Percentiles rank a stretch among this genome's conserved stretches.
Conservation (phyloP, 345 rosid species). For the Corchorus olitorius region DNA sequence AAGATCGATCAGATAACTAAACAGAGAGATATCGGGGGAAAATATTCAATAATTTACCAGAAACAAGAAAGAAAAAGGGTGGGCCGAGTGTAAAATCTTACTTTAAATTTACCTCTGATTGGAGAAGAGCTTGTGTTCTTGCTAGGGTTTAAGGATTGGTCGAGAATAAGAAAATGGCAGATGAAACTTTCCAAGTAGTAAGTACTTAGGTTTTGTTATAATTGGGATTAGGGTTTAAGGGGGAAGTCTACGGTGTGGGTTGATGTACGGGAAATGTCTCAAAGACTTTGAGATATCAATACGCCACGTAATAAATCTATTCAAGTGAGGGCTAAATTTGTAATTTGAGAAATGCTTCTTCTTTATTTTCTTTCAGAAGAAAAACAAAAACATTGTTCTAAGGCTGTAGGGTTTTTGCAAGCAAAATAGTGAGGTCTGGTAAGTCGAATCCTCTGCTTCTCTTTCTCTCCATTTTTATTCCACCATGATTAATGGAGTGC, state of each 20-base stretch:
- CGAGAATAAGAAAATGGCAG: neutral
- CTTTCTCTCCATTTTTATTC: neutral
- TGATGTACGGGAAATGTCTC: neutral
- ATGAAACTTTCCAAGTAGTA: too few relatives aligned
- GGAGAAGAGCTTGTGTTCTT: neutral
- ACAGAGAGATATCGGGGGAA: neutral
- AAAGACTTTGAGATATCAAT: too few relatives aligned
- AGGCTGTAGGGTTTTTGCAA: constrained; percentile 11
- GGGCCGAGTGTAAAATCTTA: neutral
- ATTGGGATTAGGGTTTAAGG: constrained; percentile 20
- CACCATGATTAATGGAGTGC: neutral
- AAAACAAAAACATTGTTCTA: neutral
- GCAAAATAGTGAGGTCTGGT: neutral
- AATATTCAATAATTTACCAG: neutral
- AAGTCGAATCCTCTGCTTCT: neutral
- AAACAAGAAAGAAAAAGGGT: neutral
- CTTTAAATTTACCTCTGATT: neutral
- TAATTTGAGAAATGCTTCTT: neutral
- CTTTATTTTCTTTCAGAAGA: too few relatives aligned
- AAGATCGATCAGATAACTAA: neutral
- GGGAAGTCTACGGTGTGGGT: neutral
- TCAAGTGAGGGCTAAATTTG: neutral
- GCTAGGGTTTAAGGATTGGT: constrained; percentile 8
- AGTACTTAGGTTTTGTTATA: neutral
- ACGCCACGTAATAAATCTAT: neutral